Base-by-base conservation (phyloP, 805 yeast genomes). In the Pichia californica region DNA sequence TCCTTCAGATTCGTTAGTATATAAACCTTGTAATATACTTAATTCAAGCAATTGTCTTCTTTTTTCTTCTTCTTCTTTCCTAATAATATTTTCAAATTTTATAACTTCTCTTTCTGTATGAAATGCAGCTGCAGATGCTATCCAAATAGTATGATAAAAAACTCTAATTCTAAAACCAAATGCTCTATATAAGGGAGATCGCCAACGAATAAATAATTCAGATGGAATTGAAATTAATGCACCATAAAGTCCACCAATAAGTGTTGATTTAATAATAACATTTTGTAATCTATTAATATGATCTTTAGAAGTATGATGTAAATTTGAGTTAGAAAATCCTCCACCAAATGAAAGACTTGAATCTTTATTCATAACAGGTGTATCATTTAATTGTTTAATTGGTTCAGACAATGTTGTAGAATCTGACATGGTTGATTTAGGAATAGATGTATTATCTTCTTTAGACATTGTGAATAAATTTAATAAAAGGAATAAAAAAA, bases 211-310 rank as follows among this genome's bases (percentile, higher is more conserved):
- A 2, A 65, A 32, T 28, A 64, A 45, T 43, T 64, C 68, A 3
- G 67, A 53, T 1, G 69, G 69, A 16, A 64, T 58, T 10, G 69
- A 62, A 26, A 65, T 52, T 40, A 65, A 47, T 3, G 69, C 66
- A 15, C 69, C 69, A 40, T 65, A 65, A 11, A 64, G 47, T 6
- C 62, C 68, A 21, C 69, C 69, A 13, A 54, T 49, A 19, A 63
- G 43, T 5, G 61, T 62, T 5, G 67, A 57, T 39, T 56, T 55
- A 8, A 56, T n/a, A 7, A 65, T 62, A 13, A 62, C 57, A 27
- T 48, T 44, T 7, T 59, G 53, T 10, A 63, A 49, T 35, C 58
- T 44, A 29, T 47, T 45, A 4, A 62, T 51, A 31, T 56, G 54
- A 16, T 56, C 57, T 18, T 43, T 41, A 9, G 50, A 46, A 7